Percentiles rank a stretch among this genome's conserved stretches.
Conservation (phyloP, 1,284 basidiomycete genomes). For the Amylostereum areolatum region DNA sequence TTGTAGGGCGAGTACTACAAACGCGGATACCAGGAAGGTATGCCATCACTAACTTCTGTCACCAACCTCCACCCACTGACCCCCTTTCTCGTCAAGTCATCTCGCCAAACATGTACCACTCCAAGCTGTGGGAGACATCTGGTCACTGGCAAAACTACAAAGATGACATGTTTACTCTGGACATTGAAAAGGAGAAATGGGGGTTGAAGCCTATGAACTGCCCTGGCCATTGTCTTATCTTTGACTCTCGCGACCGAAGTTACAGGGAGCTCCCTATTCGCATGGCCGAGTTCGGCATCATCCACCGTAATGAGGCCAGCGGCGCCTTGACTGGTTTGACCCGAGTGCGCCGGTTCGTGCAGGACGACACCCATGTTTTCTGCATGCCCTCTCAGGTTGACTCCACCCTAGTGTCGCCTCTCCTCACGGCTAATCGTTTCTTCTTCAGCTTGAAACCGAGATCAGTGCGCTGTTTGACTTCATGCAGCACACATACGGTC, state of each 20-base stretch:
- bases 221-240: slow-evolving; percentile 96
- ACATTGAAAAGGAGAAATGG: slow-evolving; percentile 94
- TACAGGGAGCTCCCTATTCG: slow-evolving; percentile 96
- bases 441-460: slow-evolving; percentile 76
- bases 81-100: slow-evolving; percentile 55
- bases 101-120: slow-evolving; percentile 97
- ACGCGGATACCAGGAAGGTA: slow-evolving; percentile 83
- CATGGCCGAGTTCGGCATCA: slow-evolving; percentile 97
- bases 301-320: slow-evolving; percentile 96
- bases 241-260: slow-evolving; percentile 89
- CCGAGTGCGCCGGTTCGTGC: slow-evolving; percentile 91
- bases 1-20: slow-evolving; percentile 74
- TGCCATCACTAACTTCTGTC: slow-evolving; percentile 2
- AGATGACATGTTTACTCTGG: slow-evolving; percentile 95
- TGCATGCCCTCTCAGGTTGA: slow-evolving; percentile 88
- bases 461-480: slow-evolving; percentile 90
- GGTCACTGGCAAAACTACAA: slow-evolving; percentile 98
- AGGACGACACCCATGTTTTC: slow-evolving; percentile 97
- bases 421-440: neutral
- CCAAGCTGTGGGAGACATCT: slow-evolving; percentile 97
- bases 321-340: slow-evolving; percentile 94
- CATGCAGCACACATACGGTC: slow-evolving; percentile 88
- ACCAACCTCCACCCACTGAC: slow-evolving; percentile 1
- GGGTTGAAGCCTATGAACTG: slow-evolving; percentile 99
- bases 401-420: neutral